Conservation (phyloP, 768 basidiomycete species). For the Rhizopogon vinicolor region DNA sequence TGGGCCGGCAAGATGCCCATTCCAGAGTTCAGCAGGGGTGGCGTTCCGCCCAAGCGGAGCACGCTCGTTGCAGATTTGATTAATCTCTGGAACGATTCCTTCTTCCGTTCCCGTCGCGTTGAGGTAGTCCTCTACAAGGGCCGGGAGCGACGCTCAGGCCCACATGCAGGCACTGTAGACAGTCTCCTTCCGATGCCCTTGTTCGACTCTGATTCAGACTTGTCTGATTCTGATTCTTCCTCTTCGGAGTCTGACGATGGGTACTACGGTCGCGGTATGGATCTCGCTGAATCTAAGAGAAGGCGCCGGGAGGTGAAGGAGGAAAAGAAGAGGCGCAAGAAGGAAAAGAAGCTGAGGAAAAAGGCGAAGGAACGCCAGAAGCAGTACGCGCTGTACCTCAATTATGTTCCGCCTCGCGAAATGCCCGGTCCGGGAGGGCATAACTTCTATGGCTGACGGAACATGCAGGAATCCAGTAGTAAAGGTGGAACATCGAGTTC, state of each 20-base stretch:
- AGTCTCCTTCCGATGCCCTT: slow-evolving; percentile 45
- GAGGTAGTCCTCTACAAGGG: slow-evolving; percentile 82
- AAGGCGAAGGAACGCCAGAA: slow-evolving; percentile 58
- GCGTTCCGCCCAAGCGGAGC: slow-evolving; percentile 52
- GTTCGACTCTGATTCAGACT: slow-evolving; percentile 35
- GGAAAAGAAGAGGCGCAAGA: slow-evolving; percentile 57
- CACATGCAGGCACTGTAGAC: slow-evolving; percentile 49
- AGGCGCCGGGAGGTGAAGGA: slow-evolving; percentile 50
- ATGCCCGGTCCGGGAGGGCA: slow-evolving; percentile 18
- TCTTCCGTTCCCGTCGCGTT: slow-evolving; percentile 71
- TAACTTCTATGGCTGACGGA: slow-evolving; percentile 21
- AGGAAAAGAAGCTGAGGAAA: slow-evolving; percentile 58
- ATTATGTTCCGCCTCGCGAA: slow-evolving; percentile 38
- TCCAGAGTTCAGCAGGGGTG: slow-evolving; percentile 41
- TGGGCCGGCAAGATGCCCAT: slow-evolving; percentile 78
- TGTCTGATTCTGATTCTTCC: slow-evolving; percentile 35
- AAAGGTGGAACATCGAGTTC: neutral
- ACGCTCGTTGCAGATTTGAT: slow-evolving; percentile 65
- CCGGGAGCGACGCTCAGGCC: slow-evolving; percentile 71
- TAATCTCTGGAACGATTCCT: slow-evolving; percentile 75
- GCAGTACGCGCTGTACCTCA: slow-evolving; percentile 60
- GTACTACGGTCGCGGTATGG: slow-evolving; percentile 44
- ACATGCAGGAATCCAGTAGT: neutral
- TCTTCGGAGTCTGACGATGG: slow-evolving; percentile 38
- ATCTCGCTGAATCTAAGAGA: slow-evolving; percentile 47